Conservation (phyloP, 371 early-diverging fungal species). For the Mortierella sp. region DNA sequence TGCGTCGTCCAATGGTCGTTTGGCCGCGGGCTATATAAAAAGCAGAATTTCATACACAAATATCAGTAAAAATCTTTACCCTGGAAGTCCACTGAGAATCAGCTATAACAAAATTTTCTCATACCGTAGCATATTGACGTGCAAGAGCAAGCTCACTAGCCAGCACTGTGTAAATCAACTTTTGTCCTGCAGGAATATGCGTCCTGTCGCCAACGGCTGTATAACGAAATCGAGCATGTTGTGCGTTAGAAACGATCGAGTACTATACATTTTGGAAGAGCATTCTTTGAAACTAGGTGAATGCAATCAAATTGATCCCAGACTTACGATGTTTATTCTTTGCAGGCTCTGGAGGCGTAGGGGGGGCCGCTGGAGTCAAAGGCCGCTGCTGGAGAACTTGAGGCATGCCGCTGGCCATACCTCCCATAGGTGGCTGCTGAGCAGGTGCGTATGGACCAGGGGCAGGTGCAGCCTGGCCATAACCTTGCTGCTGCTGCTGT, state of each 20-base stretch:
- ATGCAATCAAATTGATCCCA: background rate
- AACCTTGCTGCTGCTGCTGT: slow-evolving; percentile 38
- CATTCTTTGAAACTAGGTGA: too few species aligned
- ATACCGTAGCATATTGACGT: slow-evolving; percentile 67
- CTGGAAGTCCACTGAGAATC: background rate
- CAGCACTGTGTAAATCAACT: slow-evolving; percentile 67
- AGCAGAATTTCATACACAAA: background rate
- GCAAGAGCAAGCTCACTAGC: slow-evolving; percentile 61
- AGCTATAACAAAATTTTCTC: slow-evolving; percentile 11
- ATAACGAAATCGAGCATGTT: background rate
- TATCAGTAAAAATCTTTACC: background rate
- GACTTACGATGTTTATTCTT: slow-evolving; percentile 62
- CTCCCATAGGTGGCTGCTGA: slow-evolving; percentile 36
- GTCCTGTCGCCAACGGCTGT: slow-evolving; percentile 81
- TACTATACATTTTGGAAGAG: background rate
- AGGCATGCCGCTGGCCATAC: slow-evolving; percentile 45
- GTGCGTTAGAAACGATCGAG: background rate
- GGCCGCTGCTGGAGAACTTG: slow-evolving; percentile 53
- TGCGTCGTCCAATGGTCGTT: slow-evolving; percentile 79
- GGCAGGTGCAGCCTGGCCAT: slow-evolving; percentile 20
- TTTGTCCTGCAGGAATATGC: slow-evolving; percentile 80
- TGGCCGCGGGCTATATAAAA: slow-evolving; percentile 68
- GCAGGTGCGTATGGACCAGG: slow-evolving; percentile 26
- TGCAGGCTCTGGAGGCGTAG: slow-evolving; percentile 57
- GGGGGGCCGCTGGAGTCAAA: slow-evolving; percentile 56